Conservation (phyloP, 192 early-diverging fungal genomes). For the Backusella mclennaniae region DNA sequence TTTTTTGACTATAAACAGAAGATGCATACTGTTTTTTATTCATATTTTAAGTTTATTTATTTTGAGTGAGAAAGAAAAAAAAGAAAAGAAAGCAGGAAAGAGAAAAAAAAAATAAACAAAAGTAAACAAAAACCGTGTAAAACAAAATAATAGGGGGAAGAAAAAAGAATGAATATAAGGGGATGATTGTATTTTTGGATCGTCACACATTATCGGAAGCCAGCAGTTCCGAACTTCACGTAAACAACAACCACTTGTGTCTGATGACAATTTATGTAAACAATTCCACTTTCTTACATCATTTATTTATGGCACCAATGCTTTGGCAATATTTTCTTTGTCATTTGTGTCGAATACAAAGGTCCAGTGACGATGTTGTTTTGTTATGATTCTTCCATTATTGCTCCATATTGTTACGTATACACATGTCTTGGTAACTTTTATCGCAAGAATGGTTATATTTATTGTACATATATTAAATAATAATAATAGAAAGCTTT, state of each 20-base stretch:
- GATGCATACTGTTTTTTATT: constrained; percentile 23
- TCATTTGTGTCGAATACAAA: neutral
- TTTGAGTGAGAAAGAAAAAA: neutral
- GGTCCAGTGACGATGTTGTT: neutral
- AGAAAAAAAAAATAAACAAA: neutral
- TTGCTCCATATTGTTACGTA: neutral
- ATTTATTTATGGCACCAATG: neutral
- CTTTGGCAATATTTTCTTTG: neutral
- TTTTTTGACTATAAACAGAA: constrained; percentile 32
- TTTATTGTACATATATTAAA: too few species aligned
- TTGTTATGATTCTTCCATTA: neutral
- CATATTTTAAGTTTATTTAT: constrained; percentile 1
- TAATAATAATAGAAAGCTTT: neutral
- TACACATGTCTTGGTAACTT: too few species aligned
- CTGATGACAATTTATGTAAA: constrained; percentile 2
- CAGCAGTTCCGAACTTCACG: neutral
- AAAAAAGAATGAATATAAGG: neutral
- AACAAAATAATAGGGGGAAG: neutral
- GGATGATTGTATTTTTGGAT: neutral
- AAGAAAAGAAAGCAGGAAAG: neutral
- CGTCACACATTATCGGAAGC: constrained; percentile 1
- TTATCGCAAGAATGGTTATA: too few species aligned
- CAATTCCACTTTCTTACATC: neutral
- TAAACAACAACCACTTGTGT: neutral
- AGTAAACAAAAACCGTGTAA: neutral